Conservation (phyloP, 2,329 filamentous ascomycete genomes). For the Pseudonectria foliicola region DNA sequence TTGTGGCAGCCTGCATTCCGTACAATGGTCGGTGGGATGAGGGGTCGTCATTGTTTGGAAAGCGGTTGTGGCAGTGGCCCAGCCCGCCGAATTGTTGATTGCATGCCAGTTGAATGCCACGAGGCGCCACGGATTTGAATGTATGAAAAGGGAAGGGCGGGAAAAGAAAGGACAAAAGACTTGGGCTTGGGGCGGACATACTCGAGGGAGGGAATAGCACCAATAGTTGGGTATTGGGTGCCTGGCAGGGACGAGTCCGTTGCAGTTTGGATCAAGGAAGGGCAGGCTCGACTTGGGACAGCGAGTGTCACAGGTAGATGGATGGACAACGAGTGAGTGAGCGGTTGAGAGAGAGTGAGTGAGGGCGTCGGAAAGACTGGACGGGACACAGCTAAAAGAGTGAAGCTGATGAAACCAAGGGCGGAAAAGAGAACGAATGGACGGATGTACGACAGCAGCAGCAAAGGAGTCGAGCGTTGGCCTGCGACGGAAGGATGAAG, state of each 20-base stretch:
- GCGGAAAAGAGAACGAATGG: slow-evolving; percentile 20
- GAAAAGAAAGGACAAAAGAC: slow-evolving; percentile 10
- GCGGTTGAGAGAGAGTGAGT: background rate
- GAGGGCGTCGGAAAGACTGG: slow-evolving; percentile 26
- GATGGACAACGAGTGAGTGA: background rate
- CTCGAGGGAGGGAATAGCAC: slow-evolving; percentile 23
- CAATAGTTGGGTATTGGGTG: slow-evolving; percentile 21
- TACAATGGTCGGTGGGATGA: slow-evolving; percentile 7
- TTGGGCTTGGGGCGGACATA: slow-evolving; percentile 17
- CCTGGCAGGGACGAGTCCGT: slow-evolving; percentile 17
- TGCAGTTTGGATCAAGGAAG: slow-evolving; percentile 13
- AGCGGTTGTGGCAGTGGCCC: too few relatives aligned
- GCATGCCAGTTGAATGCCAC: too few relatives aligned
- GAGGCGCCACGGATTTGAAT: background rate
- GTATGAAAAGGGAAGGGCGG: slow-evolving; percentile 8
- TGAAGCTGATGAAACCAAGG: slow-evolving; percentile 34
- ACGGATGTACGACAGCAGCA: slow-evolving; percentile 17
- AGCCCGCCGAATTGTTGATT: too few relatives aligned
- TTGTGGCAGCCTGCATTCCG: slow-evolving; percentile 15
- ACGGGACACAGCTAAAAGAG: slow-evolving; percentile 36
- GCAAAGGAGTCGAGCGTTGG: slow-evolving; percentile 16
- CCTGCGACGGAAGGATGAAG: slow-evolving; percentile 18
- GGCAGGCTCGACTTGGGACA: slow-evolving; percentile 5
- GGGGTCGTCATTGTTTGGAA: too few relatives aligned
- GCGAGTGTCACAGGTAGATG: background rate